Evolutionary conservation across 257 asterid species (phyloP), one percentile per base, ranked within the genome.

Genomic region (Solanum sejunctum): DNA sequence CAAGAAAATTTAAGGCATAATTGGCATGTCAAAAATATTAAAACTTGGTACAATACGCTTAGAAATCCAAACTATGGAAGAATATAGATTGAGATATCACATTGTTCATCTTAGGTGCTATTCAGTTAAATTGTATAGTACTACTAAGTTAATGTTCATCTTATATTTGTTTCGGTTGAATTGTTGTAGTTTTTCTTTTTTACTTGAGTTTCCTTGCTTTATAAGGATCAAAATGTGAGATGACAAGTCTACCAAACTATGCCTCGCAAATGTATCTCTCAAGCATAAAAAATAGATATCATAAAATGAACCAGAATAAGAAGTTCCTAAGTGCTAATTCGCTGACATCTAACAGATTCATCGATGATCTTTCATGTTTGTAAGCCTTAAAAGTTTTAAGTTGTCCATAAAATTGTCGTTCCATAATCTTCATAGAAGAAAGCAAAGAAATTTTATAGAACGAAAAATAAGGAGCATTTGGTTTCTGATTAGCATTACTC

Each of bases 401-500:
- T 16, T 43, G 6, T 43, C 80, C 32, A 41, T 43, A 71, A 71
- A 18, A 43, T 45, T 71, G 10, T 20, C 80, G 10, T 32, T 43
- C 10, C 54, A 71, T 71, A 10, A 41, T 71, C 5, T 41, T 71
- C 55, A 71, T 12, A 26, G 49, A 28, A 78, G 83, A 78, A 52
- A 78, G 47, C 49, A 78, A 23, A 11, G 23, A 75, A 75, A 75
- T 78, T 10, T 17, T 52, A 26, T 10, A 78, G 64, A 26, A 78
- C 47, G 11, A 26, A 12, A 75, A 13, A 23, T 21, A 75, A 75
- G 32, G 60, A 13, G 83, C 47, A 52, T 28, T 77, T 51, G 23
- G 63, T 52, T 77, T 77, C 17, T 23, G 17, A 32, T 52, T 78
- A 78, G 43, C 49, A 67, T 90, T 91, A 94, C 98, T 95, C 95